Conservation (phyloP, 805 yeast species). For the Tetrapisispora iriomotensis region DNA sequence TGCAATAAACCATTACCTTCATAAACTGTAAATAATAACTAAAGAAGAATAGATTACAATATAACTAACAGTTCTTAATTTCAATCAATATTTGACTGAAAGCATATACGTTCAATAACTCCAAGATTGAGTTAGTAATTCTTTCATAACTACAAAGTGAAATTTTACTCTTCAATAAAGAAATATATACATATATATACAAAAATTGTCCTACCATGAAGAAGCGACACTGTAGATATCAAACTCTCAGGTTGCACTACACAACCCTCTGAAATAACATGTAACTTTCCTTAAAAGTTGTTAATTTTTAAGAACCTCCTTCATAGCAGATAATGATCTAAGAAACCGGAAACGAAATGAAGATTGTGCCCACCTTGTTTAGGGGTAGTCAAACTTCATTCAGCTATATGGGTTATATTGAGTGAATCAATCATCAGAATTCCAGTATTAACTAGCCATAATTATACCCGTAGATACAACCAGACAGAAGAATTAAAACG, state of each 20-base stretch:
- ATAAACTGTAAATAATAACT: background rate
- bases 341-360: constrained; percentile 36
- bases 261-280: constrained; percentile 26
- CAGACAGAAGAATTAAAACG: constrained; percentile 20
- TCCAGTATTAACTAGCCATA: constrained; percentile 30
- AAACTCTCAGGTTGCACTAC: constrained; percentile 27
- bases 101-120: no score
- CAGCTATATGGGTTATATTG: constrained; percentile 31
- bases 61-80: no score
- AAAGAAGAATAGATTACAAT: no score
- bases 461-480: constrained; percentile 2
- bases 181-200: background rate
- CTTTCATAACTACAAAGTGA: background rate
- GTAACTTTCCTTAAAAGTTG: constrained; percentile 16
- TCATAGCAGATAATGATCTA: constrained; percentile 29
- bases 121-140: no score
- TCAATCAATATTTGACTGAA: no score
- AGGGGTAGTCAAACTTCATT: constrained; percentile 29
- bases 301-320: constrained; percentile 11
- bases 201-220: constrained; percentile 27
- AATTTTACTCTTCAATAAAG: background rate
- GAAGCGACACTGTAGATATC: constrained; percentile 28
- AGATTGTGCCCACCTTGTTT: constrained; percentile 31
- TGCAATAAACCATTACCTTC: no score
- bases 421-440: constrained; percentile 20